Conservation (phyloP, 306 rosid genomes). For the Rubus parviflorus region DNA sequence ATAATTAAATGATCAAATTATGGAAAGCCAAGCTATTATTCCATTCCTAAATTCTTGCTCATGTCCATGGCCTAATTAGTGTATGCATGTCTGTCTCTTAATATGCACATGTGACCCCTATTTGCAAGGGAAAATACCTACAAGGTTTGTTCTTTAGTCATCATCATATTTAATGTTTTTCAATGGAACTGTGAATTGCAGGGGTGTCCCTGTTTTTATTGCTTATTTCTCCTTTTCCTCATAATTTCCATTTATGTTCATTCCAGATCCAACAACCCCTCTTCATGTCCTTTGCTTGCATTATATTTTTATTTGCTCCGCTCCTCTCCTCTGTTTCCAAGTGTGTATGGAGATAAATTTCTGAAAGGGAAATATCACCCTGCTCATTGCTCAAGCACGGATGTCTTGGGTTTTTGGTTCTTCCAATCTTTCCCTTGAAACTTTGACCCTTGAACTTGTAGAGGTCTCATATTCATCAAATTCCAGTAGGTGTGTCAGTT, state of each 20-base stretch:
- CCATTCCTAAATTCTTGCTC: background rate
- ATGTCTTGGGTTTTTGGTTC: no score
- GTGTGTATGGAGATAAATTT: background rate
- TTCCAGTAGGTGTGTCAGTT: no score
- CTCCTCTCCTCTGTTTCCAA: background rate
- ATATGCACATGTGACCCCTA: background rate
- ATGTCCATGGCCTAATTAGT: background rate
- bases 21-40: background rate
- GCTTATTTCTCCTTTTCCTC: background rate
- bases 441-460: no score
- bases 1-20: background rate
- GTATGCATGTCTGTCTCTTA: background rate
- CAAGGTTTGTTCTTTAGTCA: background rate
- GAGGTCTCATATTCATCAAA: no score
- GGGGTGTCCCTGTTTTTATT: background rate
- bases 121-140: background rate
- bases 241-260: background rate
- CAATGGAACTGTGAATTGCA: background rate
- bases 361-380: background rate
- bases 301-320: background rate
- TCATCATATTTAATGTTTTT: background rate
- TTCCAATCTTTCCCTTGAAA: no score
- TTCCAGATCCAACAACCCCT: background rate
- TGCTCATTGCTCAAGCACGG: no score
- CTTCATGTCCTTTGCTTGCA: background rate